Evolutionary conservation across 441 rosid species (phyloP).

Genomic region (Geranium incanum): DNA sequence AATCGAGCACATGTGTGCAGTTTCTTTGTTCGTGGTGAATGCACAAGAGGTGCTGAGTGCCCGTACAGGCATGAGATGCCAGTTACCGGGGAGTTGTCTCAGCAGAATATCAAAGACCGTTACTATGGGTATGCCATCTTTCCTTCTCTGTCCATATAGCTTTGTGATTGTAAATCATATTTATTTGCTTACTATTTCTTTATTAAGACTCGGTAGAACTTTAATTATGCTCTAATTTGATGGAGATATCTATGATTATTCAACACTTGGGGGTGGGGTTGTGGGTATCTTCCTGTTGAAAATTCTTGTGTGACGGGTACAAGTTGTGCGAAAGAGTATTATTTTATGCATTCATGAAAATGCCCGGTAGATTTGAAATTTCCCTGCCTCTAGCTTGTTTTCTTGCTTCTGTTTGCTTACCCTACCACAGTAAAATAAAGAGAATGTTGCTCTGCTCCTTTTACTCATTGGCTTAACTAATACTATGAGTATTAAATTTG

Average conservation of each 20-base stretch:
- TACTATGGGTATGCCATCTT: conserved; percentile 63
- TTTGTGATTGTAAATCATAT: not conserved
- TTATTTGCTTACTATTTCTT: not conserved
- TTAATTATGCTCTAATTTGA: not conserved
- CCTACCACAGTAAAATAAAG: not conserved
- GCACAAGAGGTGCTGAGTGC: conserved; percentile 92
- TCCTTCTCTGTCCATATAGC: not conserved
- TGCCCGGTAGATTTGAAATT: not conserved
- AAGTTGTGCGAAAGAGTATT: not conserved
- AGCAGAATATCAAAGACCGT: conserved; percentile 93
- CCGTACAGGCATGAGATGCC: conserved; percentile 98
- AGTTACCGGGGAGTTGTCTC: conserved; percentile 76
- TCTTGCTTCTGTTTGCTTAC: not conserved
- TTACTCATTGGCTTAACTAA: too few relatives aligned
- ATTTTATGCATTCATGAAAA: too few relatives aligned
- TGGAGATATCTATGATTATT: not conserved
- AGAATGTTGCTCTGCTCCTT: too few relatives aligned
- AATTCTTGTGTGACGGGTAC: not conserved
- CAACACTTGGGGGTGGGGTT: not conserved
- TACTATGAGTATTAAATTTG: too few relatives aligned
- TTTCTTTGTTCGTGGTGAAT: conserved; percentile 81
- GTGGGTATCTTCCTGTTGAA: not conserved
- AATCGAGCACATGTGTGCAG: conserved; percentile 92
- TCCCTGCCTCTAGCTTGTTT: not conserved
- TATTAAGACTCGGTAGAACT: not conserved